Conservation (phyloP, 148 eudicot species). For the Silene conica region DNA sequence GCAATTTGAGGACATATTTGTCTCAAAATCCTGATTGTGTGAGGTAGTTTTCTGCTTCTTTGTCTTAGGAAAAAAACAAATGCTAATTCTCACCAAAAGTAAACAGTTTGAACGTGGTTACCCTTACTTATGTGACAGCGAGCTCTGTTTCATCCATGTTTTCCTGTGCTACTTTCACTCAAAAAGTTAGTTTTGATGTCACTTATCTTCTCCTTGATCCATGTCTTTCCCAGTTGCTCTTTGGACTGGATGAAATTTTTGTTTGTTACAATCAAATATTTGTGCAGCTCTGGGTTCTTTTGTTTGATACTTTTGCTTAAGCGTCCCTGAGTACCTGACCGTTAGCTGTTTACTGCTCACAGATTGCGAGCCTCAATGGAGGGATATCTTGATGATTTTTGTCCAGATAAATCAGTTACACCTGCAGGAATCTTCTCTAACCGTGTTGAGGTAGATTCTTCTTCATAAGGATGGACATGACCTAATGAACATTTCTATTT, state of each 20-base stretch:
- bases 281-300: neutral
- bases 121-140: neutral
- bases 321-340: conserved; percentile 10
- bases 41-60: conserved; percentile 37
- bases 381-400: conserved; percentile 70
- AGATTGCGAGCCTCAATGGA: conserved; percentile 94
- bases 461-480: conserved; percentile 13
- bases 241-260: neutral
- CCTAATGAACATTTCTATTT: conserved; percentile 7
- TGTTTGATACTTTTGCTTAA: neutral
- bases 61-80: neutral
- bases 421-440: conserved; percentile 87
- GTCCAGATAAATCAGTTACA: conserved; percentile 60
- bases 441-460: conserved; percentile 64
- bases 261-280: neutral
- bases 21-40: conserved; percentile 68
- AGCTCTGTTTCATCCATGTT: neutral
- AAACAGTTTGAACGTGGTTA: neutral
- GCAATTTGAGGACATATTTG: conserved; percentile 70
- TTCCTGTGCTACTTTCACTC: neutral
- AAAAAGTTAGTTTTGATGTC: neutral
- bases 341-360: conserved; percentile 22
- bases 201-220: neutral
- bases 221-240: conserved; percentile 2
- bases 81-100: neutral